Base-by-base conservation (phyloP, 306 rosid genomes). In the Vigna nakashimae region DNA sequence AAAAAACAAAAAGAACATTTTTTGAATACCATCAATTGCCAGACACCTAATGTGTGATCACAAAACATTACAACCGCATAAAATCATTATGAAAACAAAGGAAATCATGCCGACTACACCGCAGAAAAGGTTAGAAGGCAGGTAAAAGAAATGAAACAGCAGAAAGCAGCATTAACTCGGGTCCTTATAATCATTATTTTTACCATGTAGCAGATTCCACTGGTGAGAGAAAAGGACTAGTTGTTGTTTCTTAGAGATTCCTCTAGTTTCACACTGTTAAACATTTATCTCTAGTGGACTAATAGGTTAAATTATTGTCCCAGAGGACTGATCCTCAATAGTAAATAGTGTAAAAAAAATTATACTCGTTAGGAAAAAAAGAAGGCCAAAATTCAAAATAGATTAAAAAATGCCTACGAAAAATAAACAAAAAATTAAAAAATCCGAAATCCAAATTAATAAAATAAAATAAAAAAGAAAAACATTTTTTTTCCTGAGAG, bases 41-140 rank as follows among this genome's bases (percentile, higher is more conserved):
- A 81, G 57, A 58, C 78, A 53, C 14, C 28, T 74, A 69, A 86
- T 45, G 64, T 48, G 51, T 13, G 63, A 78, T 83, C 76, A 86
- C 79, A 82, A n/a, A 49, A 58, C 85, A 90, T 88, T 40, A 73
- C 76, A 42, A 73, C 51, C 66, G 14, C 63, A n/a, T 59, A 49
- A 74, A 80, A 50, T 79, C 75, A 83, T 77, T 4, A 75, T 18
- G 73, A 45, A 83, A 63, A 57, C 22, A 67, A 81, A 79, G 80
- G 52, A 82, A 86, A 85, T 82, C 65, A 86, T 82, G 74, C 71
- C 76, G 42, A 67, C 43, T 52, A 56, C 86, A 88, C 89, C 38
- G 48, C 76, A 20, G 65, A 65, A 75, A 80, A 82, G 57, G 72
- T 78, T 71, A 73, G n/a, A 71, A 71, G 62, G 65, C 62, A 78